Conservation (phyloP, 2,329 filamentous ascomycete genomes). For the Pochonia chlamydosporia region DNA sequence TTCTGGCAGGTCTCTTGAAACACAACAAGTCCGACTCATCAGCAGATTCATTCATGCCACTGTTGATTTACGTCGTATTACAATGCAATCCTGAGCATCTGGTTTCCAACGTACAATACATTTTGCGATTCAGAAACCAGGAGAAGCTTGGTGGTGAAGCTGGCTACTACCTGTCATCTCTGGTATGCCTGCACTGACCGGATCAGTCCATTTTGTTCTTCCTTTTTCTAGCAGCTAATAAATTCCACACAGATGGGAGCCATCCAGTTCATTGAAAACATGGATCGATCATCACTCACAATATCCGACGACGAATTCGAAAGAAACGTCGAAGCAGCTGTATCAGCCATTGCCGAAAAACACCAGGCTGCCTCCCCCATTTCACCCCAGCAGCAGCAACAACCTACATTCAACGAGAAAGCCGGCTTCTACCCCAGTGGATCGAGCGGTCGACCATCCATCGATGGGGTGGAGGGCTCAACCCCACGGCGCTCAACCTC, state of each 20-base stretch:
- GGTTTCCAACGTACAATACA: constrained; percentile 97
- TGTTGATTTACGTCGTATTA: constrained; percentile 92
- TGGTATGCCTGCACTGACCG: constrained; percentile 41
- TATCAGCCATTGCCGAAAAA: constrained; percentile 90
- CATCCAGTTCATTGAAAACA: constrained; percentile 92
- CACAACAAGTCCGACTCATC: constrained; percentile 92
- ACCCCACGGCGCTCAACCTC: constrained; percentile 48
- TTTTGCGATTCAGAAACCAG: constrained; percentile 92
- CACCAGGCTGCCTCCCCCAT: constrained; percentile 54
- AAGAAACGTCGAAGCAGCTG: constrained; percentile 89
- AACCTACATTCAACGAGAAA: constrained; percentile 40
- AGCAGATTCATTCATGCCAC: constrained; percentile 90
- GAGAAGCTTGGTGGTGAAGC: constrained; percentile 97
- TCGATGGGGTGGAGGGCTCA: constrained; percentile 29
- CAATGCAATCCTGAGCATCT: constrained; percentile 92
- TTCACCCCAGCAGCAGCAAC: constrained; percentile 31
- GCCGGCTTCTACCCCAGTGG: constrained; percentile 18
- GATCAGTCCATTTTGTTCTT: neutral
- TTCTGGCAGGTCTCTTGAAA: constrained; percentile 64
- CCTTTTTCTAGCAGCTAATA: neutral
- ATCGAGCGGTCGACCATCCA: constrained; percentile 33
- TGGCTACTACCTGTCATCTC: constrained; percentile 92
- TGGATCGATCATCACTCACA: constrained; percentile 89
- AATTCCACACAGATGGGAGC: constrained; percentile 64
- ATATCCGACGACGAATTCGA: constrained; percentile 96